These are phyloP conservation scores for Eragrostis tef DNA, from an alignment of 202 grass and related monocot species.

Conservation along the genomic window DNA sequence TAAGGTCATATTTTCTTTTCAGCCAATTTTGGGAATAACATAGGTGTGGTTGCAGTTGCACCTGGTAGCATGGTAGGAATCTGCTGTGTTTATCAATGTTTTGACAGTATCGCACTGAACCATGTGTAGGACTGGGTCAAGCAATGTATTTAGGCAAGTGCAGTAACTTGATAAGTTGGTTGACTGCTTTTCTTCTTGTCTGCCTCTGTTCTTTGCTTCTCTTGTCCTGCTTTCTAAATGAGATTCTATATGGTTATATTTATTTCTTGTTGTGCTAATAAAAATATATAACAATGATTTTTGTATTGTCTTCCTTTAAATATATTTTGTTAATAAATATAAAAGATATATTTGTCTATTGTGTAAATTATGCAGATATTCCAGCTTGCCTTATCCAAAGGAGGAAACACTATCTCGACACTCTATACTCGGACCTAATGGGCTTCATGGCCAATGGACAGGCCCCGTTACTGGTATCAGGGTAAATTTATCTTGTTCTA, in stretches of 20 bases:
- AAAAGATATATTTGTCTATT: constrained; percentile 10
- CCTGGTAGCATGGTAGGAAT: constrained; percentile 15
- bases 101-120: constrained; percentile 28
- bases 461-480: constrained; percentile 69
- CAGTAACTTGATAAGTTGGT: neutral
- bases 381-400: constrained; percentile 70
- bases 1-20: neutral
- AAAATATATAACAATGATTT: constrained; percentile 11
- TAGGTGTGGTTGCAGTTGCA: constrained; percentile 19
- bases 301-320: constrained; percentile 10
- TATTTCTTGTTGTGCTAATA: constrained; percentile 4
- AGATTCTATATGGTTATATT: neutral
- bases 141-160: constrained; percentile 22
- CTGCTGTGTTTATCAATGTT: constrained; percentile 20
- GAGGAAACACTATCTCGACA: constrained; percentile 94
- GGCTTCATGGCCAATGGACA: constrained; percentile 67
- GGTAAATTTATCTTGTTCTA: constrained; percentile 66
- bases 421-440: constrained; percentile 92
- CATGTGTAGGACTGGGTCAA: constrained; percentile 23
- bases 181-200: neutral
- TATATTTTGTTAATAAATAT: constrained; percentile 8
- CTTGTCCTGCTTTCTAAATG: constrained; percentile 36
- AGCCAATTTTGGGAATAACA: neutral
- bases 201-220: constrained; percentile 32
- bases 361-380: constrained; percentile 67